Evolutionary conservation across 805 yeast genomes (phyloP), one percentile per base, ranked within the genome.

Genomic region (Candida parachauliodes): DNA sequence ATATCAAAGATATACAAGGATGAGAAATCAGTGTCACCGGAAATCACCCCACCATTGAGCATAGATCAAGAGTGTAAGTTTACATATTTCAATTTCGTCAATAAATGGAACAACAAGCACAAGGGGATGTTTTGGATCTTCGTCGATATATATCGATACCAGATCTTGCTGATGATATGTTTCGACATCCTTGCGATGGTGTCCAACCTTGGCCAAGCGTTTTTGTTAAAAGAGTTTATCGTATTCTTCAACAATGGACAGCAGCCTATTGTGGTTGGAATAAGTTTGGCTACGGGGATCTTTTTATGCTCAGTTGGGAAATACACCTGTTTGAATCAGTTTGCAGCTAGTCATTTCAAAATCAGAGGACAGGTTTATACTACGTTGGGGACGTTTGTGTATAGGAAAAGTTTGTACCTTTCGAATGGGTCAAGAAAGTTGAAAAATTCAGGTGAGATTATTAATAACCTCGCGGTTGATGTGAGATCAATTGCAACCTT

Each of bases 181-280:
- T 49, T 43, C 34, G 63, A 59, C 34, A 44, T 52, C 4, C 38
- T 41, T 23, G 51, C 47, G 28, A 41, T 45, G 8, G 26, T 54
- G 4, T 40, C 53, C 14, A 43, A 46, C 18, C 87, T 84, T 53
- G 70, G 74, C n/a, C 95, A 88, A 60, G 96, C 97, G 0, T 95
- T 86, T 50, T 60, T 88, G 19, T 64, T 89, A 40, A 73, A 83
- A 39, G 50, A 70, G 8, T 69, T 88, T 43, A 87, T 88, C 46
- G 55, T 62, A 36, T 81, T 74, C 49, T 76, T 81, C 42, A 27
- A 27, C 16, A n/a, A n/a, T n/a, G 70, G 72, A 33, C 67, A 68
- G 8, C 49, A 50, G 17, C 62, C 62, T 4, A 26, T 49, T 7
- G 50, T 60, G 23, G 42, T 47, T 17, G 67, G 64, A 2, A 41